Evolutionary conservation across 257 asterid species (phyloP).

Genomic region (Anisodus tanguticus): DNA sequence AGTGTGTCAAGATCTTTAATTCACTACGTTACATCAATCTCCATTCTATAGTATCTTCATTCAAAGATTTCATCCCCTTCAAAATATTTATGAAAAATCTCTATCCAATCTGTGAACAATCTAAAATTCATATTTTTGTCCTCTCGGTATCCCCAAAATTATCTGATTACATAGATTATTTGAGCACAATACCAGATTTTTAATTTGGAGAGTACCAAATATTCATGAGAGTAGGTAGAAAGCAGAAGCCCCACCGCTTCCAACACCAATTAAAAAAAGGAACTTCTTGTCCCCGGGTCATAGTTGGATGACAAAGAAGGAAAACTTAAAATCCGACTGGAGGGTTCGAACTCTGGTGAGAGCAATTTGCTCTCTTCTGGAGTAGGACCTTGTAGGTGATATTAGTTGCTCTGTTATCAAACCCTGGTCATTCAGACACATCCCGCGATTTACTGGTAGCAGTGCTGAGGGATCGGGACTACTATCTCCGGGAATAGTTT

Average conservation of each 20-base stretch:
- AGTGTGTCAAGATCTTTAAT: constrained; percentile 13
- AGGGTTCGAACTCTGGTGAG: too few relatives aligned
- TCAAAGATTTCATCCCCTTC: constrained; percentile 21
- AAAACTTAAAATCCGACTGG: too few relatives aligned
- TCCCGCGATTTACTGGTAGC: too few relatives aligned
- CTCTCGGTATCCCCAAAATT: background rate
- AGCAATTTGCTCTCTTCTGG: too few relatives aligned
- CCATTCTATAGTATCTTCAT: background rate
- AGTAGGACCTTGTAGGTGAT: too few relatives aligned
- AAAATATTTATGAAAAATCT: background rate
- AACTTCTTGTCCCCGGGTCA: too few relatives aligned
- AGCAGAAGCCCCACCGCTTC: background rate
- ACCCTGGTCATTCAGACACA: too few relatives aligned
- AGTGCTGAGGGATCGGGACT: too few relatives aligned
- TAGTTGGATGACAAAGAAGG: too few relatives aligned
- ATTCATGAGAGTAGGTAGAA: constrained; percentile 1
- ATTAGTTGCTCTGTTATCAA: too few relatives aligned
- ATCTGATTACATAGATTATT: background rate
- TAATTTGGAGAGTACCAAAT: background rate
- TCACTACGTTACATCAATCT: background rate
- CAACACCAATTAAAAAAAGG: background rate
- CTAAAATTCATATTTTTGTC: background rate
- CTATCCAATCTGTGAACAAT: background rate
- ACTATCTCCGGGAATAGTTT: too few relatives aligned
- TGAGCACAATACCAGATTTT: background rate